These are phyloP conservation scores for Talaromyces atroroseus DNA, from an alignment of 2,329 filamentous ascomycete genomes.

Conservation along the genomic window DNA sequence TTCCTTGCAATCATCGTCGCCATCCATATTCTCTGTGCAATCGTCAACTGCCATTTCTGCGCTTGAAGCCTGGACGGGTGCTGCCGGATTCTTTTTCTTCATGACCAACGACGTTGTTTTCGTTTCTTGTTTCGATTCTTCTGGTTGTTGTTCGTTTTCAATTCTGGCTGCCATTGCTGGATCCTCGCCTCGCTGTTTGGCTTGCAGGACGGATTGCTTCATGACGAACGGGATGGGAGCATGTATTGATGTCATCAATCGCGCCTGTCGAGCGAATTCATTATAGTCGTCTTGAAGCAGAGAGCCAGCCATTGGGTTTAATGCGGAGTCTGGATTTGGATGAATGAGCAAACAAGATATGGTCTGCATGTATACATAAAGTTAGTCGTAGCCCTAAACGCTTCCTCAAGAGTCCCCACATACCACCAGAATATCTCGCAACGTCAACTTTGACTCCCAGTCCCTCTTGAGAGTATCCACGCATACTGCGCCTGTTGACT, in stretches of 20 bases:
- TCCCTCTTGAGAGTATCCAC: constrained; percentile 61
- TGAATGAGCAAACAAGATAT: constrained; percentile 60
- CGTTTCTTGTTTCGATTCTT: constrained; percentile 10
- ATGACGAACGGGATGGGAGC: constrained; percentile 48
- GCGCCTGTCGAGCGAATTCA: constrained; percentile 52
- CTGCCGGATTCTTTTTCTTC: constrained; percentile 23
- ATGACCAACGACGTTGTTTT: constrained; percentile 23
- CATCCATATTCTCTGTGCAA: constrained; percentile 23
- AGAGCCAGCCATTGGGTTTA: constrained; percentile 57
- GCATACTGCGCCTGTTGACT: constrained; percentile 56
- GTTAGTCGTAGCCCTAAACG: neutral
- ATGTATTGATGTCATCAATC: constrained; percentile 58
- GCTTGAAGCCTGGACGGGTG: neutral
- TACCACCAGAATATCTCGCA: constrained; percentile 53
- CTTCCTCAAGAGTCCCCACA: constrained; percentile 16
- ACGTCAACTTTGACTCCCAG: constrained; percentile 54
- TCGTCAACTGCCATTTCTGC: constrained; percentile 19
- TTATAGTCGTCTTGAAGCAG: constrained; percentile 56
- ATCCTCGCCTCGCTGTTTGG: constrained; percentile 52
- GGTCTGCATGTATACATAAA: constrained; percentile 33
- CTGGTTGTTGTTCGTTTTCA: constrained; percentile 18
- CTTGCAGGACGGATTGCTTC: constrained; percentile 44
- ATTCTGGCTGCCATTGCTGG: constrained; percentile 22
- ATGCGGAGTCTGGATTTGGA: constrained; percentile 58
- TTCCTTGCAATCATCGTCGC: constrained; percentile 42